These are phyloP conservation scores for Phytophthora tentaculata DNA, from an alignment of 352 stramenopile genomes.

Conservation along the genomic window DNA sequence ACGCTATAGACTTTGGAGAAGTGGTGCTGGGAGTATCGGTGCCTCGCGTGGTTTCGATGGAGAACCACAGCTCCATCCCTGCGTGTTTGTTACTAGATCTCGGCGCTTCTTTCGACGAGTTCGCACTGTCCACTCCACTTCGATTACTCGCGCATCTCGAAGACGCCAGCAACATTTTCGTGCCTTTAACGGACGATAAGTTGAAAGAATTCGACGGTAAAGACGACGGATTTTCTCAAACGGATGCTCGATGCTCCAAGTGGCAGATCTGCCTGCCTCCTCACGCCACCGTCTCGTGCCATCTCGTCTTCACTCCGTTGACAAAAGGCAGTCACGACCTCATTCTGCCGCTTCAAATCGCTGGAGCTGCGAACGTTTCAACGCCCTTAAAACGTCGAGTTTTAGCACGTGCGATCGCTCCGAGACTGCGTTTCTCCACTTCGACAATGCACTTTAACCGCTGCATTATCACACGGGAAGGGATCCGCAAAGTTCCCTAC, in stretches of 20 bases:
- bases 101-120: constrained; percentile 54
- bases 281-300: constrained; percentile 68
- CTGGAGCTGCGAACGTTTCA: constrained; percentile 36
- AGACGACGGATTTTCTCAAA: constrained; percentile 4
- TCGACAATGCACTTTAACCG: constrained; percentile 84
- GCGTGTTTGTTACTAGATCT: constrained; percentile 86
- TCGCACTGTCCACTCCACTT: constrained; percentile 60
- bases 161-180: constrained; percentile 85
- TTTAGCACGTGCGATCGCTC: constrained; percentile 54
- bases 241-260: constrained; percentile 43
- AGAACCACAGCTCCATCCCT: constrained; percentile 84
- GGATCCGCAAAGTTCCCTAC: constrained; percentile 88
- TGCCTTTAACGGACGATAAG: constrained; percentile 44
- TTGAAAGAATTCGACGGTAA: constrained; percentile 14
- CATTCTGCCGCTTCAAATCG: constrained; percentile 78
- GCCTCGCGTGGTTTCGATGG: constrained; percentile 64
- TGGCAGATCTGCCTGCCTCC: constrained; percentile 83
- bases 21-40: constrained; percentile 83
- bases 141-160: constrained; percentile 63
- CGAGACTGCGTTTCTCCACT: constrained; percentile 73
- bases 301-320: constrained; percentile 79
- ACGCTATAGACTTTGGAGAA: constrained; percentile 74
- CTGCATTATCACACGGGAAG: constrained; percentile 87
- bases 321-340: constrained; percentile 54
- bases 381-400: constrained; percentile 54